These are phyloP conservation scores for Comarum palustre DNA, from an alignment of 306 rosid species.

Conservation along the genomic window DNA sequence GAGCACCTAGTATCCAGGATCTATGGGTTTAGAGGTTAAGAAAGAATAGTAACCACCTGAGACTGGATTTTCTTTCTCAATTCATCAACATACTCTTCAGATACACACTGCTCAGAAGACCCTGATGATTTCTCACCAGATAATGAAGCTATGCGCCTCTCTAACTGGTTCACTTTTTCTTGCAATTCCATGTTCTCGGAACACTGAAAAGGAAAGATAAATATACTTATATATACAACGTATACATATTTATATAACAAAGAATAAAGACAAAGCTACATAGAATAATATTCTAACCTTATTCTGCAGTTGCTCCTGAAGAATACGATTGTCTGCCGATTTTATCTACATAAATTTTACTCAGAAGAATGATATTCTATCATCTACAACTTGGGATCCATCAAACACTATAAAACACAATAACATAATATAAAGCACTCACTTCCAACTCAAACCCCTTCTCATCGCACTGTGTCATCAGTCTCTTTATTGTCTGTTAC, in stretches of 20 bases:
- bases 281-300: constrained; percentile 46
- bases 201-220: constrained; percentile 51
- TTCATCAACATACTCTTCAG: constrained; percentile 59
- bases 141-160: constrained; percentile 52
- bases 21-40: constrained; percentile 13
- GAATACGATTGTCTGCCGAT: constrained; percentile 94
- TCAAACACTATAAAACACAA: constrained; percentile 10
- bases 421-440: constrained; percentile 31
- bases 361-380: not conserved
- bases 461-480: constrained; percentile 86
- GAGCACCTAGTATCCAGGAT: constrained; percentile 4
- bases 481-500: constrained; percentile 73
- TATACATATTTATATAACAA: not conserved
- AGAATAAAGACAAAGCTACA: constrained; percentile 7
- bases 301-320: constrained; percentile 86
- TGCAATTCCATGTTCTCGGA: constrained; percentile 70
- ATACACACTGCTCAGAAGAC: constrained; percentile 41
- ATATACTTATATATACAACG: constrained; percentile 4
- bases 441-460: constrained; percentile 98
- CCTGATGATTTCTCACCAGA: constrained; percentile 35
- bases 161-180: constrained; percentile 63
- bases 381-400: constrained; percentile 14
- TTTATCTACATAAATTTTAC: constrained; percentile 53
- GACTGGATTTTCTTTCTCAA: constrained; percentile 80
- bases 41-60: constrained; percentile 49